Conservation (phyloP, 106 monocot species). For the Allium sativum region DNA sequence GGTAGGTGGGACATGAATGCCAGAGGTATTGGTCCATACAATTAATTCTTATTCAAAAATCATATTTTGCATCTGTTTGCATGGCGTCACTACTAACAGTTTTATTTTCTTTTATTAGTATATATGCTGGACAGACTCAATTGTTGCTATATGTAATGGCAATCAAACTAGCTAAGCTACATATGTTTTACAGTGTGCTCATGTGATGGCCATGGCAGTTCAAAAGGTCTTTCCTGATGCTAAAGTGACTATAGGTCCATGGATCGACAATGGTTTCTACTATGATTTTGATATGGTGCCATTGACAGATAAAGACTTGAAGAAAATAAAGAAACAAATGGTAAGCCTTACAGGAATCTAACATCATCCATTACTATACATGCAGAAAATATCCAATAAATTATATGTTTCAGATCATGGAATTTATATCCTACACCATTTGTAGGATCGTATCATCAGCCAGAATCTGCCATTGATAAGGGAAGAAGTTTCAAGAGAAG, state of each 20-base stretch:
- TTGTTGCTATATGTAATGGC: too few relatives aligned
- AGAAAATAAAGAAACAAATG: constrained; percentile 96
- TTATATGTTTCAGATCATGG: constrained; percentile 65
- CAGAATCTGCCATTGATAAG: constrained; percentile 79
- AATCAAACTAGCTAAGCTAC: too few relatives aligned
- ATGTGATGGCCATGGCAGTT: constrained; percentile 99
- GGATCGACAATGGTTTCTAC: constrained; percentile 97
- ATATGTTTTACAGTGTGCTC: constrained; percentile 62
- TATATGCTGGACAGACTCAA: too few relatives aligned
- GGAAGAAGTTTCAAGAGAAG: constrained; percentile 91
- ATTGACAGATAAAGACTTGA: constrained; percentile 78
- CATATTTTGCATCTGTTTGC: too few relatives aligned
- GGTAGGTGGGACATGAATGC: too few relatives aligned
- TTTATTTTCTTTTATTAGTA: too few relatives aligned
- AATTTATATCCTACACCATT: constrained; percentile 79
- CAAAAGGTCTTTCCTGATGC: constrained; percentile 83
- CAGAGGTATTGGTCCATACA: too few relatives aligned
- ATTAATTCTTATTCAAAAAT: too few relatives aligned
- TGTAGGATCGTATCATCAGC: constrained; percentile 92
- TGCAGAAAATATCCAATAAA: constrained; percentile 50
- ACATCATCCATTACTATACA: constrained; percentile 5
- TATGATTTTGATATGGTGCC: constrained; percentile 97
- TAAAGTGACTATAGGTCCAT: constrained; percentile 95
- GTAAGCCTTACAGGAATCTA: constrained; percentile 23
- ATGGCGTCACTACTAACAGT: too few relatives aligned